Percentiles rank a stretch among this genome's conserved stretches.
Conservation (phyloP, 768 basidiomycete genomes). For the Tylopilus balloui region DNA sequence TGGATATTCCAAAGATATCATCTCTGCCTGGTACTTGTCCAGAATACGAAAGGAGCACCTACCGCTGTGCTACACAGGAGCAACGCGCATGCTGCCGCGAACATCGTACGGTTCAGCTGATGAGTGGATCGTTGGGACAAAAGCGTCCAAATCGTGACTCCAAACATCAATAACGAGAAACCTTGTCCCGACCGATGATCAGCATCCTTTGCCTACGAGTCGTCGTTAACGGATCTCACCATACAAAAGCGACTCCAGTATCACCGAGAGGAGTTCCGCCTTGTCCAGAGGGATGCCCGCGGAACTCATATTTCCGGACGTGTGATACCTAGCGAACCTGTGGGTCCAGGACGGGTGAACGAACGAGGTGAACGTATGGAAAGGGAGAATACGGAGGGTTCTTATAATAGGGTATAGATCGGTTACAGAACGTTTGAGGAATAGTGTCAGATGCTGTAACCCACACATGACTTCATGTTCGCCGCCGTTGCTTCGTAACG, state of each 20-base stretch:
- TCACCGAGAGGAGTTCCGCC: not conserved
- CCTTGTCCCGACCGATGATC: not conserved
- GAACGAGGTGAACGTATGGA: not conserved
- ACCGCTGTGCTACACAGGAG: not conserved
- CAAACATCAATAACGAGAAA: not conserved
- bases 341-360: not conserved
- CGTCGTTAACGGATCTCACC: not conserved
- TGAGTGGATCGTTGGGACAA: not conserved
- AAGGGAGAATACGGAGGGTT: not conserved
- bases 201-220: not conserved
- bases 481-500: not conserved
- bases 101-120: not conserved
- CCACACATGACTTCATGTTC: too few relatives aligned
- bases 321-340: not conserved
- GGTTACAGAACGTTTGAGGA: too few relatives aligned
- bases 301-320: not conserved
- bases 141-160: not conserved
- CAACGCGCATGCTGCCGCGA: not conserved
- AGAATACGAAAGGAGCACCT: not conserved
- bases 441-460: too few relatives aligned
- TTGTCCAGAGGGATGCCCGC: not conserved
- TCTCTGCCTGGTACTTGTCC: not conserved
- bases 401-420: not conserved
- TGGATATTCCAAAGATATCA: not conserved
- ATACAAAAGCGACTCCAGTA: not conserved